phyloP scores from a whole-genome alignment of 2,329 filamentous ascomycete genomes.

The Herpotrichia juniperi region DNA sequence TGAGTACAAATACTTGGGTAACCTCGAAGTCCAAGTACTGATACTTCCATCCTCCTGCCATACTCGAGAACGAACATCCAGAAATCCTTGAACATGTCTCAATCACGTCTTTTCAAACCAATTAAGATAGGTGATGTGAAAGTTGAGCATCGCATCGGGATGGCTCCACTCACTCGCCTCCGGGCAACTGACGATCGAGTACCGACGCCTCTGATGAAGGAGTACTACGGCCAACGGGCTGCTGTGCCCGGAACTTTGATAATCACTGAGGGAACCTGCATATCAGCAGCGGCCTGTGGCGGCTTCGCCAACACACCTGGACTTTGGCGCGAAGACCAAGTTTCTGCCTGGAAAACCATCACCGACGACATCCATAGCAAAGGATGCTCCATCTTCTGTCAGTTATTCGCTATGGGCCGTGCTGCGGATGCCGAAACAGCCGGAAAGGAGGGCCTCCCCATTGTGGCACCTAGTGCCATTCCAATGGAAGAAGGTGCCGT shows the following conservation, averaged over 20 bases:
- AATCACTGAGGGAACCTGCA: conserved; percentile 63
- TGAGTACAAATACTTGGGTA: background rate
- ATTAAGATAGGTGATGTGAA: conserved; percentile 33
- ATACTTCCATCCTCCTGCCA: background rate
- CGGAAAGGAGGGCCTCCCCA: conserved; percentile 28
- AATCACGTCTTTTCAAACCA: conserved; percentile 41
- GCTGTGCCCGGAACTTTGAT: conserved; percentile 60
- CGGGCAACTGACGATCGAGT: conserved; percentile 52
- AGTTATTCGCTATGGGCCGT: conserved; percentile 59
- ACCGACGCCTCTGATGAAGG: conserved; percentile 43
- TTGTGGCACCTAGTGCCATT: conserved; percentile 38
- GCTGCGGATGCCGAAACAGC: conserved; percentile 48
- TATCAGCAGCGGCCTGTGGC: conserved; percentile 48
- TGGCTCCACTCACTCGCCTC: conserved; percentile 46
- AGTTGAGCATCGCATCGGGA: conserved; percentile 38
- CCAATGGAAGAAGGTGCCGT: conserved; percentile 35
- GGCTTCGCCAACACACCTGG: conserved; percentile 51
- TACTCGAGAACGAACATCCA: background rate
- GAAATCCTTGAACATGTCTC: conserved; percentile 1
- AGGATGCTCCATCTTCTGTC: conserved; percentile 52
- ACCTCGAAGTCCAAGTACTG: background rate
- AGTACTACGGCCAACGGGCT: conserved; percentile 61
- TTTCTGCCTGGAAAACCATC: conserved; percentile 54
- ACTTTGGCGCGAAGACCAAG: conserved; percentile 43
- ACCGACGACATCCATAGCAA: conserved; percentile 56